phyloP scores from a whole-genome alignment of 768 basidiomycete species.

The Boletus patriciae region DNA sequence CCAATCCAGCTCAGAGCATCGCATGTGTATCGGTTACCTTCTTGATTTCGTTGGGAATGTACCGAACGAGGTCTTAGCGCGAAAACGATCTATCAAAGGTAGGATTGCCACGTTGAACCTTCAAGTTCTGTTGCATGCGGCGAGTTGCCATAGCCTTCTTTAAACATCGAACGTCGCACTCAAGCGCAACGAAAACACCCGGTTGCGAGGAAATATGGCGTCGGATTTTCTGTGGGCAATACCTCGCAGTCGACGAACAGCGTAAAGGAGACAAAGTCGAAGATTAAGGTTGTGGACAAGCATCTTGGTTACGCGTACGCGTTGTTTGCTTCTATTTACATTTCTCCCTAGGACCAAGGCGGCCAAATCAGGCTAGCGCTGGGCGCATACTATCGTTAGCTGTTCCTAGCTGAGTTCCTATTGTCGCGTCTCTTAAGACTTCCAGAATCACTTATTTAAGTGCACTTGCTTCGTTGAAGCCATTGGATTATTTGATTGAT shows the following conservation, averaged over 20 bases:
- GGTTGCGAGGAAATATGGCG: not conserved
- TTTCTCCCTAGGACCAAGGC: constrained; percentile 5
- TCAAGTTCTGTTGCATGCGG: too few relatives aligned
- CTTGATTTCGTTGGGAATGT: not conserved
- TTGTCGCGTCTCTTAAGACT: not conserved
- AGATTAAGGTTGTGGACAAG: too few relatives aligned
- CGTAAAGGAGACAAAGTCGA: not conserved
- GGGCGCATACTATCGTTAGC: not conserved
- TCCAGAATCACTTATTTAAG: constrained; percentile 5
- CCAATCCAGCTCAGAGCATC: not conserved
- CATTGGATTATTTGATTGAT: not conserved
- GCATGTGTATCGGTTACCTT: not conserved
- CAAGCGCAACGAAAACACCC: not conserved
- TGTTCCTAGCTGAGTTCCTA: not conserved
- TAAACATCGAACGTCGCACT: constrained; percentile 9
- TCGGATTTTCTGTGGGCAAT: not conserved
- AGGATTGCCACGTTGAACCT: fast-evolving
- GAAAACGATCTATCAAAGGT: constrained; percentile 5
- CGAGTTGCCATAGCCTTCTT: too few relatives aligned
- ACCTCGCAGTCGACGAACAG: not conserved
- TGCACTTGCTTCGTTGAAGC: constrained; percentile 6
- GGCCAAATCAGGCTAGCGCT: constrained; percentile 6
- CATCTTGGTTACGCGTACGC: not conserved
- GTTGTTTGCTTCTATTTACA: constrained; percentile 17
- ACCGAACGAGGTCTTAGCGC: not conserved